Base-by-base conservation (phyloP, 805 yeast species). In the Jamesozyma hellenica region DNA sequence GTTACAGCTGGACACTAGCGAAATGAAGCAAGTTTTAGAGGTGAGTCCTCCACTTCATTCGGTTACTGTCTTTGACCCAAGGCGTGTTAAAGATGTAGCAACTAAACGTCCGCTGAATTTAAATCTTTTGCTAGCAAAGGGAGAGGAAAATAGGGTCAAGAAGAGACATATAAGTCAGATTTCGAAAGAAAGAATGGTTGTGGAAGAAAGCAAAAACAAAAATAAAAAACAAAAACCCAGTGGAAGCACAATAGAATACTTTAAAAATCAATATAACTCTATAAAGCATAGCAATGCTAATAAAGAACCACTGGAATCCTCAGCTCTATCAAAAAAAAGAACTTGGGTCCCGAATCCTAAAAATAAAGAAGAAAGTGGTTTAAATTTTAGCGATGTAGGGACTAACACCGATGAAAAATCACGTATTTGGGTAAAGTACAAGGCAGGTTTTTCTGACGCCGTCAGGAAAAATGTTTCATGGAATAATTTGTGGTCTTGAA, bases 401-500 rank as follows among this genome's bases (percentile, higher is more conserved):
- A 9, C 25, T n/a, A 55, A 27, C 48, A 47, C 19, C 49, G 55
- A 26, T 60, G 63, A 52, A 48, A 35, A 38, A n/a, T 21, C 34
- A 53, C 38, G 46, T 51, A 69, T 77, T 34, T 87, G 96, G 96
- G 83, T 87, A n/a, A 85, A 82, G 53, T 86, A 79, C 55, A 82
- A 82, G 46, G 96, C 87, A 61, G 96, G 96, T 0, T 87, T 81
- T 53, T 82, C 94, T 4, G 82, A 85, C 58, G 96, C 96, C 0
- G 96, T 87, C 2, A 64, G 94, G 27, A 85, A 84, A 52, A 82
- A 79, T 39, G 75, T 87, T 18, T 74, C 79, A 16, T 88, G 95
- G 95, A 57, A 64, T 7, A 79, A 74, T 40, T 58, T 87, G 18
- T 83, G 63, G 63, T n/a, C n/a, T n/a, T n/a, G n/a, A n/a, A n/a